Percentiles rank a stretch among this genome's conserved stretches.
phyloP scores from a whole-genome alignment of 176 grass and related monocot genomes.

The Triticum aestivum region DNA sequence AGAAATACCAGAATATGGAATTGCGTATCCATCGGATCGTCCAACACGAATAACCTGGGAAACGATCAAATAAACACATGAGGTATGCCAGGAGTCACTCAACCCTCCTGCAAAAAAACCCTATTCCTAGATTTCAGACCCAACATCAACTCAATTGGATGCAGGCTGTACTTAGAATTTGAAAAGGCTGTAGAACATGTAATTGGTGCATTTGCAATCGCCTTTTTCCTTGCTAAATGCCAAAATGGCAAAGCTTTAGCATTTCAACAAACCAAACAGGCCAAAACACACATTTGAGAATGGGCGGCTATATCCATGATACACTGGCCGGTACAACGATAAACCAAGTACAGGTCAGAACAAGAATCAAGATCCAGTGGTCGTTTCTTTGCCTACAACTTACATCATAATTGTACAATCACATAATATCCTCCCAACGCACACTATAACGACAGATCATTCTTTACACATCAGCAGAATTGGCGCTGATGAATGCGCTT shows the following conservation, averaged over 20 bases:
- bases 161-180: neutral
- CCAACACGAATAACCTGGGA: neutral
- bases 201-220: neutral
- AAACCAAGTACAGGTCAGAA: constrained; percentile 2
- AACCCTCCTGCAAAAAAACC: neutral
- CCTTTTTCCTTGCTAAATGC: neutral
- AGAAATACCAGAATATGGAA: neutral
- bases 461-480: constrained; percentile 18
- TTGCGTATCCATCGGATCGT: neutral
- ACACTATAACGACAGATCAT: neutral
- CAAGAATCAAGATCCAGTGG: neutral
- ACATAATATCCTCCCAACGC: neutral
- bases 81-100: neutral
- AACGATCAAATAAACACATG: neutral
- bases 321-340: neutral
- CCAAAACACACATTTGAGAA: neutral
- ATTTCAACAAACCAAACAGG: neutral
- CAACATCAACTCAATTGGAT: neutral
- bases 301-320: constrained; percentile 15
- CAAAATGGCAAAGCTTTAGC: neutral
- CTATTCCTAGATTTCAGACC: neutral
- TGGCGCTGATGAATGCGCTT: constrained; percentile 24
- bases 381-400: constrained; percentile 27
- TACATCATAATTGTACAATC: constrained; percentile 33
- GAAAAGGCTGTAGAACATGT: neutral